Percentiles rank a stretch among this genome's conserved stretches.
Conservation (phyloP, 208 protist species). For the Crithidia fasciculata region DNA sequence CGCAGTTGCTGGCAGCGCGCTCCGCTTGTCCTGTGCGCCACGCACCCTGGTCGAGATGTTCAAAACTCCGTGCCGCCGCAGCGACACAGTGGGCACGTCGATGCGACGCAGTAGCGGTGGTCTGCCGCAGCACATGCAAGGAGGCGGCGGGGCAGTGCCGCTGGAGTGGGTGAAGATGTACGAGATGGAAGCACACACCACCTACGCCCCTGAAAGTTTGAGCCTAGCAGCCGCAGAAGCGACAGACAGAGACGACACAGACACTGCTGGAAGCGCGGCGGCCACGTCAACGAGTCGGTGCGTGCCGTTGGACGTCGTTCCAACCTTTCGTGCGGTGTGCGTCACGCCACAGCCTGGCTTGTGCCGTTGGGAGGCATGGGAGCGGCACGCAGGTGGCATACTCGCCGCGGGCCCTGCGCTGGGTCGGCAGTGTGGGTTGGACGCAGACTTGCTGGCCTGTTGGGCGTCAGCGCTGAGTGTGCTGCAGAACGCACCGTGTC, state of each 20-base stretch:
- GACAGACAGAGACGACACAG: neutral
- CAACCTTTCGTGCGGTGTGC: slow-evolving; percentile 45
- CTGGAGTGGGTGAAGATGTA: slow-evolving; percentile 51
- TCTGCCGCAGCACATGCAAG: neutral
- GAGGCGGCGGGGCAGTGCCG: slow-evolving; percentile 35
- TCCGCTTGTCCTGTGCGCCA: slow-evolving; percentile 68
- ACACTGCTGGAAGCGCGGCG: neutral
- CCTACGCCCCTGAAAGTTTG: slow-evolving; percentile 20
- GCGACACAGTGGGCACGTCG: neutral
- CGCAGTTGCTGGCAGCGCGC: slow-evolving; percentile 11
- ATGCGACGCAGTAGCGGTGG: neutral
- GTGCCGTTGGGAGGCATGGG: slow-evolving; percentile 25
- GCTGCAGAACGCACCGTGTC: slow-evolving; percentile 11
- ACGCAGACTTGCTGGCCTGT: slow-evolving; percentile 29
- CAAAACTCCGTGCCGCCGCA: neutral
- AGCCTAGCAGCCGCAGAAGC: too few species aligned
- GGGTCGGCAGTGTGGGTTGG: slow-evolving; percentile 39
- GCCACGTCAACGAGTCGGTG: neutral
- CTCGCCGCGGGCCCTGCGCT: slow-evolving; percentile 34
- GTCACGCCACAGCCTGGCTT: slow-evolving; percentile 27
- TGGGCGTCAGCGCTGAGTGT: slow-evolving; percentile 37
- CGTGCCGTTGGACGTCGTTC: slow-evolving; percentile 39
- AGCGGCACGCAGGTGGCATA: slow-evolving; percentile 5
- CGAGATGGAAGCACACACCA: slow-evolving; percentile 44
- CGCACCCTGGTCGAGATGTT: slow-evolving; percentile 78